Base-by-base conservation (phyloP, 177 flowering plant species). In the Vitis hybrid region DNA sequence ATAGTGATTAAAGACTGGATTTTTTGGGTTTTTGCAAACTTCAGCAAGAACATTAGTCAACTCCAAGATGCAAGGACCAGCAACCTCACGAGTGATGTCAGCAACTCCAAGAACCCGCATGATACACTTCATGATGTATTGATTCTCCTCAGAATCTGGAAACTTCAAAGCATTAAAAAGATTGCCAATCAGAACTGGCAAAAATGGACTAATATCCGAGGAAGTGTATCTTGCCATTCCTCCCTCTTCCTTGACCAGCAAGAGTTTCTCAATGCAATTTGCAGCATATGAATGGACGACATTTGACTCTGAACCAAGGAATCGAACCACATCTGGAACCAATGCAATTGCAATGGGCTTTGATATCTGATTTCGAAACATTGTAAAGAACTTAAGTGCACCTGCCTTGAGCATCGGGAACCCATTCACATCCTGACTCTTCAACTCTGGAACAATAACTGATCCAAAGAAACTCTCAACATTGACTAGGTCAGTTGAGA, bases 221-320 rank as follows among this genome's bases (percentile, higher is more conserved):
- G 94, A 80, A 69, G 70, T 74, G 70, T 86, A 93, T 60, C 93
- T 82, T 6, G 92, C 79, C 24, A 52, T 77, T 14, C 90, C 93
- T 2, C 86, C 91, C 30, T 84, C 94, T 66, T 95, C 98, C 78
- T 90, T 93, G 27, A 95, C 91, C 70, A 90, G 79, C 75, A 95
- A 78, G 15, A 93, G 91, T 75, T 91, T 93, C 80, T 95, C 98
- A 72, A 95, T 84, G 72, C 97, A 95, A 80, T 75, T 93, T 24
- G 97, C 98, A 71, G 99, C 99, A 81, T 93, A 95, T 19, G 98
- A 93, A 71, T 93, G 98, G 67, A 95, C 97, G 57, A 92, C 98
- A 79, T 91, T 95, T 5, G 97, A 93, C 73, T 93, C 98, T 11
- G 95, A 78, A 27, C 66, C 73, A 65, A 95, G 91, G 58, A 84